Percentiles rank a stretch among this genome's conserved stretches.
phyloP scores from a whole-genome alignment of 2,329 filamentous ascomycete species.

The Dactylellina cionopaga region DNA sequence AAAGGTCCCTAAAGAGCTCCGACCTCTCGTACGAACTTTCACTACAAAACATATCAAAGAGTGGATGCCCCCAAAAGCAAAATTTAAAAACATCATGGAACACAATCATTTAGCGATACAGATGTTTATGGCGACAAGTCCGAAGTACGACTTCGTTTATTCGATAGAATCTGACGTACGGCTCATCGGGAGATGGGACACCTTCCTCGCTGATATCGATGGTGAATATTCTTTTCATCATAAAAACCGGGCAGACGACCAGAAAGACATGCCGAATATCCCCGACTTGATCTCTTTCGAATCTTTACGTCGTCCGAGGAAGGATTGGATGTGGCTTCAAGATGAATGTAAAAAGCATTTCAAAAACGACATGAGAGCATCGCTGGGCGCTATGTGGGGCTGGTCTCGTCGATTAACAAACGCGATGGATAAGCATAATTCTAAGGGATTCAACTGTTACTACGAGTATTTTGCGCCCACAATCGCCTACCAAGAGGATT shows the following conservation, averaged over 20 bases:
- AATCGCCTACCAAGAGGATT: not conserved
- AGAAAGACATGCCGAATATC: slow-evolving; percentile 19
- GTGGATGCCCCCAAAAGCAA: slow-evolving; percentile 16
- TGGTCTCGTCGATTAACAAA: slow-evolving; percentile 7
- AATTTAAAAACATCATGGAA: slow-evolving; percentile 25
- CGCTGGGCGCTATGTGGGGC: slow-evolving; percentile 20
- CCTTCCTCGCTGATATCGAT: too few species aligned
- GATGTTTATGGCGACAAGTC: slow-evolving; percentile 20
- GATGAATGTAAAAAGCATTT: too few species aligned
- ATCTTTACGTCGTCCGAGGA: not conserved
- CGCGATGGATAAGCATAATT: not conserved
- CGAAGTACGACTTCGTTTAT: slow-evolving; percentile 27
- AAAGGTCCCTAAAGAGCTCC: slow-evolving; percentile 13
- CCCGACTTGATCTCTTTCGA: slow-evolving; percentile 17
- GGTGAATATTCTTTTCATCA: slow-evolving; percentile 20
- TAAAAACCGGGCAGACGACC: not conserved
- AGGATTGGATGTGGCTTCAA: slow-evolving; percentile 12
- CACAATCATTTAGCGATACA: slow-evolving; percentile 25
- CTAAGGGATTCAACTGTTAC: slow-evolving; percentile 15
- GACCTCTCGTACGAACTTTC: slow-evolving; percentile 20
- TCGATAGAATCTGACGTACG: slow-evolving; percentile 20
- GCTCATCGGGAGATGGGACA: slow-evolving; percentile 31
- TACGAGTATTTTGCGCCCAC: slow-evolving; percentile 12
- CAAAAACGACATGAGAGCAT: too few species aligned
- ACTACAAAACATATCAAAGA: slow-evolving; percentile 20